These are phyloP conservation scores for Venturia pyrina DNA, from an alignment of 2,329 filamentous ascomycete genomes.

Conservation along the genomic window DNA sequence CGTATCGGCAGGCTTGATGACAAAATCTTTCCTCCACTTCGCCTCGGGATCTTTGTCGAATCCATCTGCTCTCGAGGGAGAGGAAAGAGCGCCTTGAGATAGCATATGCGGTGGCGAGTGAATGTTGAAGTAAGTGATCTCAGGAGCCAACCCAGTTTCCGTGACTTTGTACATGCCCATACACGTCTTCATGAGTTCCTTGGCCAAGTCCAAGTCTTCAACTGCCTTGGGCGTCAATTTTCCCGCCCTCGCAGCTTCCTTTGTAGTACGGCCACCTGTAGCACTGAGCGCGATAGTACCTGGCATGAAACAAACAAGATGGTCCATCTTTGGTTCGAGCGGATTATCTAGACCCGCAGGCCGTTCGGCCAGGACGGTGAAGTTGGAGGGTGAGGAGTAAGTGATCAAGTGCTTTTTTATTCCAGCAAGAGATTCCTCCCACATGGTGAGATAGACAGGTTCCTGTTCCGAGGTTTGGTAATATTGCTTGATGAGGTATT, in stretches of 20 bases:
- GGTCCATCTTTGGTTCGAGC: slow-evolving; percentile 89
- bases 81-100: slow-evolving; percentile 40
- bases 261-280: slow-evolving; percentile 67
- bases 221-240: slow-evolving; percentile 71
- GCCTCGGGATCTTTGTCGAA: slow-evolving; percentile 38
- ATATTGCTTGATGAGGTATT: slow-evolving; percentile 98
- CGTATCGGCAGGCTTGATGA: slow-evolving; percentile 68
- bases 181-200: slow-evolving; percentile 91
- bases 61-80: slow-evolving; percentile 37
- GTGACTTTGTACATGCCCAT: slow-evolving; percentile 96
- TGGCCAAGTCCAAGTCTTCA: slow-evolving; percentile 75
- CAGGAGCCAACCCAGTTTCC: slow-evolving; percentile 80
- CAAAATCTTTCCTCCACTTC: slow-evolving; percentile 66
- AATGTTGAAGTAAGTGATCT: slow-evolving; percentile 87
- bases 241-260: slow-evolving; percentile 60
- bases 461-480: slow-evolving; percentile 85
- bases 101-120: slow-evolving; percentile 56
- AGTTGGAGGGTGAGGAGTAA: slow-evolving; percentile 68
- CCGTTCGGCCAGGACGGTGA: slow-evolving; percentile 85
- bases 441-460: slow-evolving; percentile 80
- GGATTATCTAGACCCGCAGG: slow-evolving; percentile 57
- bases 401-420: slow-evolving; percentile 88
- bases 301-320: slow-evolving; percentile 94
- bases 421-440: slow-evolving; percentile 74
- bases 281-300: slow-evolving; percentile 86